Base-by-base conservation (phyloP, 208 protist genomes). In the Strigomonas galati region DNA sequence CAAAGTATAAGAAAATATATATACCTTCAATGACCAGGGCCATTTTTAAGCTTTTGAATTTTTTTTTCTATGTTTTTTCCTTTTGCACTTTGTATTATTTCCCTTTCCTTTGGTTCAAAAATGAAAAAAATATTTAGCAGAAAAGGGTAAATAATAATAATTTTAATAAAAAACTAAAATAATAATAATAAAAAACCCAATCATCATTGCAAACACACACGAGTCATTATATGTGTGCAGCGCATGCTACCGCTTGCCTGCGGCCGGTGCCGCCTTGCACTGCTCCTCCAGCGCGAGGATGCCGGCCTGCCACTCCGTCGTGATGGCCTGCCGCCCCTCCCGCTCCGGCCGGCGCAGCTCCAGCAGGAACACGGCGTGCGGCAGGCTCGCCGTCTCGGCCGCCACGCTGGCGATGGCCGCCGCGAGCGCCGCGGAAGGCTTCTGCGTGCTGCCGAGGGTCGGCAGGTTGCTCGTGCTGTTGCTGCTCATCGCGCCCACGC, bases 51-150 rank as follows among this genome's bases (percentile, higher is more conserved):
- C 4, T 35, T 1, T n/a, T 65, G 28, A 40, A 49, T 9, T 67
- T 1, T 62, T 58, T 69, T 62, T 62, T 30, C 37, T 62, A 49
- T 49, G 19, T 49, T 49, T 49, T n/a, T 49, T 49, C 19, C 14
- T 49, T 49, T n/a, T n/a, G 19, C 15, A 14, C 19, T n/a, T 49
- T 49, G 14, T 14, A 14, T 49, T n/a, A 49, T 49, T 49, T 49
- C 43, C 14, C 14, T n/a, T n/a, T 49, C 43, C 19, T 49, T 49
- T 49, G 19, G 15, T n/a, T 19, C 43, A 14, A 21, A 14, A 49
- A 49, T 49, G 19, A 49, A 21, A 49, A 49, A 21, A 49, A 49
- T 49, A 19, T n/a, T n/a, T 49, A 49, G 43, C 19, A 49, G 19
- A 49, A 49, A 21, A 49, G 19, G 14, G 19, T n/a, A 21, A 49